phyloP scores from a whole-genome alignment of 495 filamentous ascomycete species.

The Neurospora sp. region DNA sequence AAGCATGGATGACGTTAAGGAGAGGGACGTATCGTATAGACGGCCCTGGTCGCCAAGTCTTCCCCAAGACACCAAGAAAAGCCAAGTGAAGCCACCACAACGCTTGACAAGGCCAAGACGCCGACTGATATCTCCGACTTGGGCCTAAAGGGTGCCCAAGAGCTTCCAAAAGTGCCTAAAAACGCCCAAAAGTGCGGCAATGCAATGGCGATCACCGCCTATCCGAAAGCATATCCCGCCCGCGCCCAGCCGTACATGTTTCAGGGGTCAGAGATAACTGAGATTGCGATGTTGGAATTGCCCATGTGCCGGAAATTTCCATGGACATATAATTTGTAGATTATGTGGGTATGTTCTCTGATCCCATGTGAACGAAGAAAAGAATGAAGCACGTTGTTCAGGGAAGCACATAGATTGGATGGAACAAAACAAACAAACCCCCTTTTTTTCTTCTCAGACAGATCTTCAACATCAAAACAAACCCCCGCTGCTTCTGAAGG shows the following conservation, averaged over 20 bases:
- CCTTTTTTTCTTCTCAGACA: background rate
- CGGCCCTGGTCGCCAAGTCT: too few species aligned
- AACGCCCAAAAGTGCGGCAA: background rate
- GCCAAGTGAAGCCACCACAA: background rate
- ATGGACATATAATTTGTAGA: background rate
- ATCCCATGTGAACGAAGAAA: too few species aligned
- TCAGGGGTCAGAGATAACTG: background rate
- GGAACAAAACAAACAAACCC: background rate
- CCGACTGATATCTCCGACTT: background rate
- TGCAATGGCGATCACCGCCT: background rate
- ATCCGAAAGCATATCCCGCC: background rate
- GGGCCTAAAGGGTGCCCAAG: background rate
- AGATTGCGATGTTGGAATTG: background rate
- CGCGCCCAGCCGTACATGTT: background rate
- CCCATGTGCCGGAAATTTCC: background rate
- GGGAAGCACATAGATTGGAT: background rate
- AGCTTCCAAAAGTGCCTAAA: background rate
- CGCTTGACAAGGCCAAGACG: background rate
- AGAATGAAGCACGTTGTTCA: background rate
- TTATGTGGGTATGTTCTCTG: background rate
- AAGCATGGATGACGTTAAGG: background rate
- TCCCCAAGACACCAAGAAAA: background rate
- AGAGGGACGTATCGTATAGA: background rate
- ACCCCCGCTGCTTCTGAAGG: background rate
- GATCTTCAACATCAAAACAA: background rate